These are phyloP conservation scores for Nakataea oryzae DNA, from an alignment of 2,329 filamentous ascomycete genomes.

Conservation along the genomic window DNA sequence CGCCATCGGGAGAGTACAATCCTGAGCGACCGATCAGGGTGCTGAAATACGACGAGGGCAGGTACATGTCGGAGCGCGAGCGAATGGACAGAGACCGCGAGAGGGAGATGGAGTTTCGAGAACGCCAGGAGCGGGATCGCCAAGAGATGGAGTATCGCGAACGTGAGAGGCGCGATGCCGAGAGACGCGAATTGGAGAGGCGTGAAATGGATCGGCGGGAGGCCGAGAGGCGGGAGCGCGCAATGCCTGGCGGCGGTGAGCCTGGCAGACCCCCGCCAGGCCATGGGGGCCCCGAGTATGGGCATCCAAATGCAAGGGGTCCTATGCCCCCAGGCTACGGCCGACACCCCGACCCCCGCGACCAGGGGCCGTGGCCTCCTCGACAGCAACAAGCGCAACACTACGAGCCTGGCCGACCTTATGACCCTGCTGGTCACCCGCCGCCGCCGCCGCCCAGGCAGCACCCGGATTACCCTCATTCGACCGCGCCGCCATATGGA, in stretches of 20 bases:
- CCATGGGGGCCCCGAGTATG: conserved; percentile 30
- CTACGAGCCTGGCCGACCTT: conserved; percentile 31
- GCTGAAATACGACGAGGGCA: conserved; percentile 42
- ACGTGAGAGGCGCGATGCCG: conserved; percentile 25
- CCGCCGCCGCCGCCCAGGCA: conserved; percentile 25
- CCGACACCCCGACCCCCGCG: conserved; percentile 29
- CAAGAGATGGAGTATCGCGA: conserved; percentile 20
- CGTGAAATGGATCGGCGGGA: conserved; percentile 22
- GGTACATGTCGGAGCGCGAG: conserved; percentile 38
- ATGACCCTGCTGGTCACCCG: conserved; percentile 27
- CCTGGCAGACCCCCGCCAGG: conserved; percentile 25
- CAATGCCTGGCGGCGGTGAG: conserved; percentile 37
- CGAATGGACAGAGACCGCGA: conserved; percentile 26
- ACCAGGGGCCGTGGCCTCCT: conserved; percentile 24
- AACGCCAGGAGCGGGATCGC: conserved; percentile 15
- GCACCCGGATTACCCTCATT: conserved; percentile 38
- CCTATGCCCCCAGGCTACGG: conserved; percentile 28
- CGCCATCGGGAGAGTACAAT: conserved; percentile 37
- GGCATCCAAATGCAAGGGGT: conserved; percentile 13
- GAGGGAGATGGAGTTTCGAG: conserved; percentile 29
- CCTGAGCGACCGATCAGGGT: conserved; percentile 33
- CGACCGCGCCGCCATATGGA: conserved; percentile 26
- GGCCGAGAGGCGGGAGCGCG: conserved; percentile 27
- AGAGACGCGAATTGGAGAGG: conserved; percentile 14
- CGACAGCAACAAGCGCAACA: conserved; percentile 14